phyloP scores from a whole-genome alignment of 257 asterid species.

The Plantago elongata region DNA sequence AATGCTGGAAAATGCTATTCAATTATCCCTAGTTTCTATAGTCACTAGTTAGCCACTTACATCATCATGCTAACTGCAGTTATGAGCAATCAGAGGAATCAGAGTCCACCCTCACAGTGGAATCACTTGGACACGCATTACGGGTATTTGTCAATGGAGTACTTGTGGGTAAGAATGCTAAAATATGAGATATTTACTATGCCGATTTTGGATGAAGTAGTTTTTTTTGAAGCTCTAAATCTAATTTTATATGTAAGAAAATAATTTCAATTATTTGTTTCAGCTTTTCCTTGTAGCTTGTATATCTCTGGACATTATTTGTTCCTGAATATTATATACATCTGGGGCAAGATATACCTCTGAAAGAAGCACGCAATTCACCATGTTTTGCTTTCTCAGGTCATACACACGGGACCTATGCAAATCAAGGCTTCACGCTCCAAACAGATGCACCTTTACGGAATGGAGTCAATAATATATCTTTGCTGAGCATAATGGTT shows the following conservation, averaged over 20 bases:
- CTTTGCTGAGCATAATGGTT: slow-evolving; percentile 71
- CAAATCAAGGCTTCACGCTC: slow-evolving; percentile 35
- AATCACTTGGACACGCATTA: slow-evolving; percentile 65
- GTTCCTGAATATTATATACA: too few relatives aligned
- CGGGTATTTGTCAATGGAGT: slow-evolving; percentile 62
- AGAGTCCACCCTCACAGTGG: slow-evolving; percentile 36
- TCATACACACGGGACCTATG: slow-evolving; percentile 50
- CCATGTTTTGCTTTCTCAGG: slow-evolving; percentile 31
- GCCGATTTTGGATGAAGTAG: too few relatives aligned
- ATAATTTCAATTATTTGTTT: too few relatives aligned
- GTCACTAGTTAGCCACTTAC: slow-evolving; percentile 15
- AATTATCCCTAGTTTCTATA: slow-evolving; percentile 3
- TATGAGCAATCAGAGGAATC: slow-evolving; percentile 32
- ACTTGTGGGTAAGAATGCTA: slow-evolving; percentile 43
- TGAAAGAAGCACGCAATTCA: too few relatives aligned
- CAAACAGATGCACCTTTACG: slow-evolving; percentile 28
- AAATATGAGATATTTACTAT: background rate
- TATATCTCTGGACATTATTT: too few relatives aligned
- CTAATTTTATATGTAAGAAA: too few relatives aligned
- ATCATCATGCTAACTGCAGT: slow-evolving; percentile 31
- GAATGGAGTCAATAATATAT: slow-evolving; percentile 53
- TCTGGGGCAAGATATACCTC: too few relatives aligned
- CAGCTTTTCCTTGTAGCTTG: background rate
- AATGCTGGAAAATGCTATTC: background rate
- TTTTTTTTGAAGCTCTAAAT: too few relatives aligned